A percentile compares a stretch with the other conserved stretches of the same genome.
These are phyloP conservation scores for Pezizomycotina sp. DNA, from an alignment of 2,329 filamentous ascomycete genomes.

Conservation along the genomic window DNA sequence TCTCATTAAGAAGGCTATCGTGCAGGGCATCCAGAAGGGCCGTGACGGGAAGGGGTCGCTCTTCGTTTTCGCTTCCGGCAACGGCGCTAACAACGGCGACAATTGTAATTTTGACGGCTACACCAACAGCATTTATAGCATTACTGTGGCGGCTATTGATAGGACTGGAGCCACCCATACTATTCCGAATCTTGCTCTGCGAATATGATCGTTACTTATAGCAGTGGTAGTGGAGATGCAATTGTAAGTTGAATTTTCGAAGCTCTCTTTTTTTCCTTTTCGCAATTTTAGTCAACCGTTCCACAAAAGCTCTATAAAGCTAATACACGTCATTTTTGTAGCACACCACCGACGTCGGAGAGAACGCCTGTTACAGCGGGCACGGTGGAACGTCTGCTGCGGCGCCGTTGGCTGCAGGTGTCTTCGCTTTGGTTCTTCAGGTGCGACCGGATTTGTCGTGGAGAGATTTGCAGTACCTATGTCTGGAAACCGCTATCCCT, in stretches of 20 bases:
- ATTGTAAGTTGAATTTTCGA: constrained; percentile 41
- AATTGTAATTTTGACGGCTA: constrained; percentile 99
- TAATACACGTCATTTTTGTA: constrained; percentile 28
- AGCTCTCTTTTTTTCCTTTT: background rate
- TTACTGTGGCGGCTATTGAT: constrained; percentile 88
- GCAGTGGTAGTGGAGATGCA: constrained; percentile 63
- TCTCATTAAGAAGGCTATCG: constrained; percentile 75
- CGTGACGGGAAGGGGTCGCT: constrained; percentile 71
- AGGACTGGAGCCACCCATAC: constrained; percentile 75
- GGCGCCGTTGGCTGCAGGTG: constrained; percentile 78
- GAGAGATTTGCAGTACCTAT: constrained; percentile 88
- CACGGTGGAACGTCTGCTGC: constrained; percentile 94
- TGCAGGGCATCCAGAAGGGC: constrained; percentile 80
- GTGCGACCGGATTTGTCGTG: constrained; percentile 74
- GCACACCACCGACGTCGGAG: constrained; percentile 89
- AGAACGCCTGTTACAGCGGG: constrained; percentile 57
- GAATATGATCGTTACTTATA: constrained; percentile 89
- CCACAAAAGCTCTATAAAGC: constrained; percentile 7
- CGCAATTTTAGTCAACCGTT: background rate
- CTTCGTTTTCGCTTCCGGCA: constrained; percentile 92
- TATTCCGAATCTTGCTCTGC: constrained; percentile 96
- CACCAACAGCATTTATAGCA: constrained; percentile 98
- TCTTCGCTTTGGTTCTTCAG: constrained; percentile 74
- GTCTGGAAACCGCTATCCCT: constrained; percentile 66
- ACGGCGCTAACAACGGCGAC: constrained; percentile 70